Evolutionary conservation across 192 early-diverging fungal species (phyloP), one percentile per base, ranked within the genome.

Genomic region (Gaertneriomyces semiglobifer): DNA sequence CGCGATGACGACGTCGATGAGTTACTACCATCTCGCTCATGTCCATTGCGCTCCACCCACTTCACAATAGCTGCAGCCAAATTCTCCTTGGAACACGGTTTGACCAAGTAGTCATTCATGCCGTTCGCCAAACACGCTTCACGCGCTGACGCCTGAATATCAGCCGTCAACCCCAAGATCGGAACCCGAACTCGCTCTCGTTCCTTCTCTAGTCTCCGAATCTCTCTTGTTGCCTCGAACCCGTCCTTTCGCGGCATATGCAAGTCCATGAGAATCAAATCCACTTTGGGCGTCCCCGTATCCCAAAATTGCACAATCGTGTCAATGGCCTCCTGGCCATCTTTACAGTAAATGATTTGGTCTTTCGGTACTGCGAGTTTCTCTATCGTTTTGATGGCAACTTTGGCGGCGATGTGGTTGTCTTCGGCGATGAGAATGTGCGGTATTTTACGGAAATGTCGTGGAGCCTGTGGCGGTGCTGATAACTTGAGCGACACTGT

Each of bases 381-480:
- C 18, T 50, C 48, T 12, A 60, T 60, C 39, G 20, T 33, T 60
- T 60, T 44, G 59, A 60, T 60, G 20, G 41, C 44, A n/a, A 60
- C 41, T 60, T 60, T 18, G 59, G 18, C 48, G 12, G 48, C 41
- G 59, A 60, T 41, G 42, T 8, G 33, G 42, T 60, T 60, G 40
- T 63, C 62, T 48, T 63, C 62, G 19, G 62, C 62, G 12, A 60
- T 41, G 10, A 60, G 20, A 43, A 60, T 43, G 59, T n/a, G 8
- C 12, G 48, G 48, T 33, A 33, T 33, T 33, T 33, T 33, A 33
- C 25, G 25, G 25, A 33, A 33, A 2, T 33, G 25, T 33, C 25
- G 25, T 33, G 25, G 25, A 0, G 25, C 25, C 25, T 33, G 25
- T 33, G 25, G 25, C 25, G 25, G 25, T 33, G 25, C 25, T 18